These are phyloP conservation scores for Citrus maxima DNA, from an alignment of 345 rosid species.

Conservation along the genomic window DNA sequence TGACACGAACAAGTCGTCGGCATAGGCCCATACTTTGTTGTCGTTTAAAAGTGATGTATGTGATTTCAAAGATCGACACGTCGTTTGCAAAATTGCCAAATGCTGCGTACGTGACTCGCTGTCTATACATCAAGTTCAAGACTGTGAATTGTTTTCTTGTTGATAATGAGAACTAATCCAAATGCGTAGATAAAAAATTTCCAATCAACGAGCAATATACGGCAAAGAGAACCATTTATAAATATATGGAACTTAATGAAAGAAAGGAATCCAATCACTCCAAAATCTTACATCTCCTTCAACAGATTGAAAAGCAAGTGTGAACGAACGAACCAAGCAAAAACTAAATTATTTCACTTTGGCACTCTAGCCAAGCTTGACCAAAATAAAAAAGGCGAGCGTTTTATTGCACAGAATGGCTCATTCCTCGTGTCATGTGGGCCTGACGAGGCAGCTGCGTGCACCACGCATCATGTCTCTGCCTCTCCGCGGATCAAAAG, in stretches of 20 bases:
- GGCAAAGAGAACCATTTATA: not conserved
- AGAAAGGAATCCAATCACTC: slow-evolving; percentile 15
- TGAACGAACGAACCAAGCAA: slow-evolving; percentile 14
- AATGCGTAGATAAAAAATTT: no score
- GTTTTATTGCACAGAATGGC: slow-evolving; percentile 4
- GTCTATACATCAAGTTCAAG: not conserved
- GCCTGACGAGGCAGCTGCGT: slow-evolving; percentile 17
- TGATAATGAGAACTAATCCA: no score
- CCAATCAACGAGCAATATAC: not conserved
- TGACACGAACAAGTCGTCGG: slow-evolving; percentile 10
- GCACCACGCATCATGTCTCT: slow-evolving; percentile 19
- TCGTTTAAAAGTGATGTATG: not conserved
- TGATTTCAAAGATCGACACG: not conserved
- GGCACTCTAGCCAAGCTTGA: slow-evolving; percentile 14
- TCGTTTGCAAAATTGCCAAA: not conserved
- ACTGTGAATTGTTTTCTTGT: not conserved
- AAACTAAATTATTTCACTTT: slow-evolving; percentile 6
- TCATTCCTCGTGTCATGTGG: slow-evolving; percentile 16
- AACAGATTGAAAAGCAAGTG: slow-evolving; percentile 6
- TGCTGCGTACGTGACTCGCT: no score
- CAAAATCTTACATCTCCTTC: not conserved
- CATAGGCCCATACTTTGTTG: not conserved
- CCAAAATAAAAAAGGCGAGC: not conserved
- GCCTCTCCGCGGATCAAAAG: not conserved
- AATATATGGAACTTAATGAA: not conserved